These are phyloP conservation scores for Pleurostoma richardsiae DNA, from an alignment of 2,329 filamentous ascomycete species.

Conservation along the genomic window DNA sequence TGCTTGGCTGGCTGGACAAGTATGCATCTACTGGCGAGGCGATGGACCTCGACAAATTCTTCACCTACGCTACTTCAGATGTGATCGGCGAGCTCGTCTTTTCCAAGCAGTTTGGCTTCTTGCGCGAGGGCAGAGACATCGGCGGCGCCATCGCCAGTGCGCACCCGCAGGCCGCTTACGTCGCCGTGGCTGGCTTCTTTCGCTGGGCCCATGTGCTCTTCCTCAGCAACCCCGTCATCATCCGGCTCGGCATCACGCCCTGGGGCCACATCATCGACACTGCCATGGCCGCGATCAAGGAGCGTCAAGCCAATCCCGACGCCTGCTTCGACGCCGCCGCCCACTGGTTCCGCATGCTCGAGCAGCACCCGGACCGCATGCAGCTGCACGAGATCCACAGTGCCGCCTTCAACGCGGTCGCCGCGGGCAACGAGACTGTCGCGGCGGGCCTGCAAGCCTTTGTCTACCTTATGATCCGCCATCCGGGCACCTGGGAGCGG, in stretches of 20 bases:
- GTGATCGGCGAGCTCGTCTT: constrained; percentile 24
- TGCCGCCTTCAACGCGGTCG: constrained; percentile 9
- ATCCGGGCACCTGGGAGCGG: constrained; percentile 10
- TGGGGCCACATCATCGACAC: constrained; percentile 16
- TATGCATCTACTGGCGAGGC: constrained; percentile 6
- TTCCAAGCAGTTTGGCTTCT: constrained; percentile 20
- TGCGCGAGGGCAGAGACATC: constrained; percentile 20
- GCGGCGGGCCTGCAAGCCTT: constrained; percentile 15
- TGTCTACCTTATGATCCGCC: constrained; percentile 16
- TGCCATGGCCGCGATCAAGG: constrained; percentile 8
- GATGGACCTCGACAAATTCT: constrained; percentile 14
- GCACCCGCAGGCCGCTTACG: constrained; percentile 6
- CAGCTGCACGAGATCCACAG: constrained; percentile 13
- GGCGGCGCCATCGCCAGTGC: constrained; percentile 17
- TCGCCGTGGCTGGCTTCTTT: constrained; percentile 12
- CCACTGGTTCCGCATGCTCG: constrained; percentile 15
- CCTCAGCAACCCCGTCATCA: constrained; percentile 18
- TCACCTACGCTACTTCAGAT: constrained; percentile 22
- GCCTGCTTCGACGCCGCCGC: constrained; percentile 15
- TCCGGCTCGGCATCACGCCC: constrained; percentile 14
- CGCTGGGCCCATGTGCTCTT: constrained; percentile 12
- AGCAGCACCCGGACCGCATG: constrained; percentile 11
- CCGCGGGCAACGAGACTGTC: constrained; percentile 15
- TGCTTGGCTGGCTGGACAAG: constrained; percentile 14
- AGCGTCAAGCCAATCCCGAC: constrained; percentile 10